Percentiles rank a stretch among this genome's conserved stretches.
Evolutionary conservation across 495 filamentous ascomycete genomes (phyloP).

Genomic region (Penicillium salamii): DNA sequence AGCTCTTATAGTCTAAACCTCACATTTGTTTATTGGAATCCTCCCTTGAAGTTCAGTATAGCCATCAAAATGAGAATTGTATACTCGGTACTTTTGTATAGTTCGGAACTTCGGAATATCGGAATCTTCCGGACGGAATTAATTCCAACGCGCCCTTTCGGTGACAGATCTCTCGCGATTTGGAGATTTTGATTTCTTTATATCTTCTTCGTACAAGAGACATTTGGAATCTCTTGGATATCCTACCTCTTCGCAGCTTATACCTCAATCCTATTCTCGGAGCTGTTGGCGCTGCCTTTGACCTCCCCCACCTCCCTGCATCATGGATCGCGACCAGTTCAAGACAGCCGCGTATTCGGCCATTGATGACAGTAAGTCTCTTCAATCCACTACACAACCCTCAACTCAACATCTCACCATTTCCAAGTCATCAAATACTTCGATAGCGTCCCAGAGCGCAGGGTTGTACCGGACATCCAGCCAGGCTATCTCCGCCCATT

Average conservation of each 20-base stretch:
- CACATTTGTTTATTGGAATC: too few relatives aligned
- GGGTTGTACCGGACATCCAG: conserved; percentile 72
- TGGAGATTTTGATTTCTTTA: too few relatives aligned
- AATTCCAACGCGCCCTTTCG: conserved; percentile 4
- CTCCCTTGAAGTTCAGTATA: too few relatives aligned
- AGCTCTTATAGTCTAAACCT: too few relatives aligned
- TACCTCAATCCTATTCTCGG: too few relatives aligned
- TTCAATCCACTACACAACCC: neutral
- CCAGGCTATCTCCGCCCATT: conserved; percentile 85
- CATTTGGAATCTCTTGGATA: too few relatives aligned
- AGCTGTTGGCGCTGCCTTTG: too few relatives aligned
- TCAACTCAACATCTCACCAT: conserved; percentile 1
- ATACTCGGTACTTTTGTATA: too few relatives aligned
- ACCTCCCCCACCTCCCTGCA: conserved; percentile 1
- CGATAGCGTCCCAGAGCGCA: conserved; percentile 65
- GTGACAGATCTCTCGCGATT: too few relatives aligned
- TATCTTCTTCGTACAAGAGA: neutral
- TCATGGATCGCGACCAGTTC: conserved; percentile 84
- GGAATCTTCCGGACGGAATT: conserved; percentile 7
- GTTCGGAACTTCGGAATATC: neutral
- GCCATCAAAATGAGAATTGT: too few relatives aligned
- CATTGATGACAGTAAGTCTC: conserved; percentile 75
- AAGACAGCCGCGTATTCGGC: conserved; percentile 74
- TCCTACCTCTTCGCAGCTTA: too few relatives aligned
- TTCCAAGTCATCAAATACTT: conserved; percentile 76